phyloP scores from a whole-genome alignment of 2,329 filamentous ascomycete genomes.

The Elsinoe australis region DNA sequence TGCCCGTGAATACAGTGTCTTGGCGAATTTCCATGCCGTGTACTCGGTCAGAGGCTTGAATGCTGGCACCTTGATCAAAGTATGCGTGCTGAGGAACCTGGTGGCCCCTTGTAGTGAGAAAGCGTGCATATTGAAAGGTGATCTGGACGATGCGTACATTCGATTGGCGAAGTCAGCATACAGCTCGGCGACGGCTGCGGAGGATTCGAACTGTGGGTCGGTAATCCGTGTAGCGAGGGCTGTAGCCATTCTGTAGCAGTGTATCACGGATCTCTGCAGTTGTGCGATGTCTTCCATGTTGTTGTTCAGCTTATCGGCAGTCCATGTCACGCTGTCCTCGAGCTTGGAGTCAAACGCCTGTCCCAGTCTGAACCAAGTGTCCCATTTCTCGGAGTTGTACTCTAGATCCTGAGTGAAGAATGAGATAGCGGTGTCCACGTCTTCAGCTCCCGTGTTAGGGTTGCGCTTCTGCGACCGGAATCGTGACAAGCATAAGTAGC shows the following conservation, averaged over 20 bases:
- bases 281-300: conserved; percentile 65
- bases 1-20: conserved; percentile 53
- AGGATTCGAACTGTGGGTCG: conserved; percentile 47
- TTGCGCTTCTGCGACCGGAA: conserved; percentile 68
- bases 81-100: conserved; percentile 52
- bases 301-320: conserved; percentile 84
- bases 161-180: conserved; percentile 62
- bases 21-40: conserved; percentile 58
- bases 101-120: conserved; percentile 56
- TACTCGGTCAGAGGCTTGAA: conserved; percentile 53
- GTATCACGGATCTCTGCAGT: conserved; percentile 71
- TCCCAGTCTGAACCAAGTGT: conserved; percentile 81
- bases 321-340: conserved; percentile 82
- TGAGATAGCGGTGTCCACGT: conserved; percentile 70
- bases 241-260: conserved; percentile 65
- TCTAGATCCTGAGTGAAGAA: conserved; percentile 78
- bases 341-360: conserved; percentile 83
- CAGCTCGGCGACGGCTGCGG: conserved; percentile 54
- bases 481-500: conserved; percentile 79
- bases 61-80: conserved; percentile 51
- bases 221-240: conserved; percentile 52
- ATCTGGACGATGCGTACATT: conserved; percentile 60
- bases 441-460: conserved; percentile 65
- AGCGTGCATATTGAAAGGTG: conserved; percentile 60
- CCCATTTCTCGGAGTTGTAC: conserved; percentile 74